A percentile compares a stretch with the other conserved stretches of the same genome.
Evolutionary conservation across 345 rosid genomes (phyloP).

Genomic region (Syzygium aromaticum): DNA sequence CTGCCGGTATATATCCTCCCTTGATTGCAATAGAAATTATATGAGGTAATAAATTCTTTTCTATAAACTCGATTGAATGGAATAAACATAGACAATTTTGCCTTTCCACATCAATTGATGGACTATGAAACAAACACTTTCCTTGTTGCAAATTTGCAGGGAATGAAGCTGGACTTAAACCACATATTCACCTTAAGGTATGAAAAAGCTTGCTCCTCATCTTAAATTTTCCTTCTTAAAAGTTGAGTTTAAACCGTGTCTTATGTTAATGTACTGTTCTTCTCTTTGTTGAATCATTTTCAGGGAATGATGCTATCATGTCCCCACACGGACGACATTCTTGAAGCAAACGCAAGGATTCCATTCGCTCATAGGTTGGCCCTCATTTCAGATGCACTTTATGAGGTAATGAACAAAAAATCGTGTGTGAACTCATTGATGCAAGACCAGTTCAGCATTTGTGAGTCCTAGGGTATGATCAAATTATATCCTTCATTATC

Average conservation of each 20-base stretch:
- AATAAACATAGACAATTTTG: neutral
- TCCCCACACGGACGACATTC: neutral
- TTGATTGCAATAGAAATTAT: constrained; percentile 6
- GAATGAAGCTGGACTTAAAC: constrained; percentile 1
- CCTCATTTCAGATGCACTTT: neutral
- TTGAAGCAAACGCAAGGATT: neutral
- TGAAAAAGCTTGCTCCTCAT: neutral
- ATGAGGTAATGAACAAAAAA: neutral
- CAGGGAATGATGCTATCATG: neutral
- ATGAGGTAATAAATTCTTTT: neutral
- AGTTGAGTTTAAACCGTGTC: neutral
- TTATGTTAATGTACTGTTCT: neutral
- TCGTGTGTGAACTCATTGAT: neutral
- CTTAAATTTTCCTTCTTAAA: neutral
- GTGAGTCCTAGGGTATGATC: neutral
- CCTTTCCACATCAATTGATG: neutral
- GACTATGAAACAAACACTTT: neutral
- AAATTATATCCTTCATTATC: neutral
- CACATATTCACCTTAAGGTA: constrained; percentile 9
- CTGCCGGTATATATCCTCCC: constrained; percentile 11
- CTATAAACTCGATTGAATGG: neutral
- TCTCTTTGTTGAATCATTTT: neutral
- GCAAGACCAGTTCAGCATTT: neutral
- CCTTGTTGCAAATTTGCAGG: neutral
- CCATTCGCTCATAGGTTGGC: neutral